A percentile compares a stretch with the other conserved stretches of the same genome.
Evolutionary conservation across 768 basidiomycete species (phyloP).

Genomic region (Boletus patriciae): DNA sequence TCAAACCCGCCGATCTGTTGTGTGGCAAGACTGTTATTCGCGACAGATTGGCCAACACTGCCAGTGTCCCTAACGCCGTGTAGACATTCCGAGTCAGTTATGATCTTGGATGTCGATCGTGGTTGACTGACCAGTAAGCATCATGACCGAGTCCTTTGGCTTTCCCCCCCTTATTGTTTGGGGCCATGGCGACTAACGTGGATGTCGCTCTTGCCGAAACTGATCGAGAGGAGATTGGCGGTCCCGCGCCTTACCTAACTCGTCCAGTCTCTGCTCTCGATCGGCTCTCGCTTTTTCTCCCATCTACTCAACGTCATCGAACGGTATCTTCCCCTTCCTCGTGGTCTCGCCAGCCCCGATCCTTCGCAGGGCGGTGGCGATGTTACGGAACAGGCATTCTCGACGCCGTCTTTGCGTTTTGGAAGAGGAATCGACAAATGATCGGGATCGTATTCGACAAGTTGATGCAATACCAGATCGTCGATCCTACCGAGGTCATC

Average conservation of each 20-base stretch:
- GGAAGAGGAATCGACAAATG: conserved; percentile 85
- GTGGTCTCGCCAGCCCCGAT: conserved; percentile 47
- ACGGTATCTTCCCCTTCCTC: conserved; percentile 80
- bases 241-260: no score
- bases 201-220: no score
- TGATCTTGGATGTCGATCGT: conserved; percentile 17
- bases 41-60: no score
- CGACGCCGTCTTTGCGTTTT: conserved; percentile 70
- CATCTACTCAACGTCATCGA: conserved; percentile 98
- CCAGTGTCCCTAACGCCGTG: conserved; percentile 53
- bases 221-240: no score
- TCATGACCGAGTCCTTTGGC: conserved; percentile 72
- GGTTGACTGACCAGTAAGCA: conserved; percentile 62
- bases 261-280: conserved; percentile 84
- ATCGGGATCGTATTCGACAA: conserved; percentile 94
- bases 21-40: conserved; percentile 38
- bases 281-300: conserved; percentile 94
- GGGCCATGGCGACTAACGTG: conserved; percentile 37
- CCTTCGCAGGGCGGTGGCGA: conserved; percentile 29
- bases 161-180: conserved; percentile 85
- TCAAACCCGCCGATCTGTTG: conserved; percentile 39
- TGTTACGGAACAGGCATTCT: conserved; percentile 66
- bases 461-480: conserved; percentile 96
- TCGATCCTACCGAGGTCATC: conserved; percentile 91
- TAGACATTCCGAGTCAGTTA: conserved; percentile 14